Percentiles rank a stretch among this genome's conserved stretches.
phyloP scores from a whole-genome alignment of 2,329 filamentous ascomycete genomes.

The Rhinocladiella similis region DNA sequence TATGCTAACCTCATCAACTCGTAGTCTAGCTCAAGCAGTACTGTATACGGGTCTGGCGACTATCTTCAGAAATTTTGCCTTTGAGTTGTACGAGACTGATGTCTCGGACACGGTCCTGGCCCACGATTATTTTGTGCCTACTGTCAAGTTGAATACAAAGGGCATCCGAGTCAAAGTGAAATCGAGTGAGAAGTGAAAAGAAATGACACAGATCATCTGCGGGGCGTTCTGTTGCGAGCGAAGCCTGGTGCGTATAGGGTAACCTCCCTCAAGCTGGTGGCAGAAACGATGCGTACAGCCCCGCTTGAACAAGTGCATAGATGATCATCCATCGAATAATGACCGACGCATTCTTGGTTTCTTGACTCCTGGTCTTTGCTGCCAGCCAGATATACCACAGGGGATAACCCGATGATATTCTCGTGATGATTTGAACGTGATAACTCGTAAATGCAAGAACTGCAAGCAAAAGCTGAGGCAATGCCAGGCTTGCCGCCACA shows the following conservation, averaged over 20 bases:
- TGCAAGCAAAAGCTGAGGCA: slow-evolving; percentile 72
- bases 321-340: slow-evolving; percentile 70
- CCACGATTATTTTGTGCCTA: slow-evolving; percentile 31
- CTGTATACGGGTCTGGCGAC: slow-evolving; percentile 35
- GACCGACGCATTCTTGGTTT: slow-evolving; percentile 19
- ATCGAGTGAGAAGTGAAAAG: slow-evolving; percentile 5
- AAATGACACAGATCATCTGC: too few relatives aligned
- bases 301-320: slow-evolving; percentile 81
- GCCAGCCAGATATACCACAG: slow-evolving; percentile 81
- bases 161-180: slow-evolving; percentile 28
- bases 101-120: slow-evolving; percentile 32
- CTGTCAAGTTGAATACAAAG: slow-evolving; percentile 26
- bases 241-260: neutral
- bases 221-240: too few relatives aligned
- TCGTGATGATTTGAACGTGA: slow-evolving; percentile 91
- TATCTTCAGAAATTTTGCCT: slow-evolving; percentile 33
- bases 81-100: slow-evolving; percentile 36
- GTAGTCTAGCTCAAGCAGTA: slow-evolving; percentile 37
- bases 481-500: slow-evolving; percentile 56
- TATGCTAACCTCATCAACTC: neutral
- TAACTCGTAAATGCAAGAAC: slow-evolving; percentile 73
- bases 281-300: slow-evolving; percentile 83
- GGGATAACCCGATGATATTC: slow-evolving; percentile 83
- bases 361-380: slow-evolving; percentile 6
- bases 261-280: slow-evolving; percentile 68